Evolutionary conservation across 306 rosid genomes (phyloP).

Genomic region (Cucumis cinereus): DNA sequence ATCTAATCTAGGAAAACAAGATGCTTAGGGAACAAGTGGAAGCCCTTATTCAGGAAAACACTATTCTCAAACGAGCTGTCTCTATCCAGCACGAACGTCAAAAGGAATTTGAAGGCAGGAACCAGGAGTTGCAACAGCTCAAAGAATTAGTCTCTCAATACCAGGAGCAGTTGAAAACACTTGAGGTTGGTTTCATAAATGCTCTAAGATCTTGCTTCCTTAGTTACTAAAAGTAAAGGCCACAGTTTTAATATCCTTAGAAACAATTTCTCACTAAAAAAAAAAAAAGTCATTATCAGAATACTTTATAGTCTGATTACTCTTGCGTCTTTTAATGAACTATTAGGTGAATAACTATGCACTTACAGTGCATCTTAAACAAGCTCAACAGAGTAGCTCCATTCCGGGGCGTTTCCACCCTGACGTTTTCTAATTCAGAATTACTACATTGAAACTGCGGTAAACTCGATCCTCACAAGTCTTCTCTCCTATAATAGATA

Average conservation of each 20-base stretch:
- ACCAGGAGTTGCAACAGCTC: conserved; percentile 55
- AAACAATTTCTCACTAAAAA: no score
- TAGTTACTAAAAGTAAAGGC: not conserved
- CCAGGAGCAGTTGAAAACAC: conserved; percentile 70
- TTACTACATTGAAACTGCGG: not conserved
- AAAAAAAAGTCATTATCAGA: not conserved
- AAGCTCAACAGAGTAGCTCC: conserved; percentile 73
- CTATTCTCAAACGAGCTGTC: conserved; percentile 60
- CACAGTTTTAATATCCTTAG: not conserved
- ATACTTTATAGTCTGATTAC: not conserved
- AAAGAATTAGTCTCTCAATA: conserved; percentile 63
- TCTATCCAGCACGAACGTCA: conserved; percentile 66
- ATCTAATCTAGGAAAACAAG: conserved; percentile 41
- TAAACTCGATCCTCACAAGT: not conserved
- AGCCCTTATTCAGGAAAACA: conserved; percentile 63
- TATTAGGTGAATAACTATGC: conserved; percentile 72
- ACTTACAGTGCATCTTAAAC: conserved; percentile 72
- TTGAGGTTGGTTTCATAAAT: conserved; percentile 37
- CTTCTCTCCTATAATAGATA: not conserved
- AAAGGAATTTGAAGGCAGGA: conserved; percentile 51
- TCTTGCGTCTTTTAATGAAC: not conserved
- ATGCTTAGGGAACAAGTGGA: conserved; percentile 65
- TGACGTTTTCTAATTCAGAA: conserved; percentile 44
- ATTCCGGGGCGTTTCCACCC: conserved; percentile 79
- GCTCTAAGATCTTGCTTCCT: not conserved